phyloP scores from a whole-genome alignment of 78 protist species.

The Mastigamoeba balamuthi region DNA sequence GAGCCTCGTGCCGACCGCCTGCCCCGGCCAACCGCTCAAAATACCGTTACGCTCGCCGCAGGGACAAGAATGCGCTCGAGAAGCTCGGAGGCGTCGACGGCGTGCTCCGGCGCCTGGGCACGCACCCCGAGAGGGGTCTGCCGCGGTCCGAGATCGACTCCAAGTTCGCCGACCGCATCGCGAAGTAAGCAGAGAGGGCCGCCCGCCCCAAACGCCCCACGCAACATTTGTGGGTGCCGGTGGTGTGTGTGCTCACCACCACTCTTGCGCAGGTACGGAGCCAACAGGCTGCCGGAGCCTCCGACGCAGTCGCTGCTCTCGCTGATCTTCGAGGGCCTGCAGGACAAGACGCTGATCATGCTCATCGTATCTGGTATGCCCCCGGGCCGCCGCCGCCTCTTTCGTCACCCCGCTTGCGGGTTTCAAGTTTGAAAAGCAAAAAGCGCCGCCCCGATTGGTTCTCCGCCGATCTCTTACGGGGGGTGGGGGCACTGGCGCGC shows the following conservation, averaged over 20 bases:
- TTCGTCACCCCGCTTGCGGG: not conserved
- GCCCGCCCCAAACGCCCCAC: too few relatives aligned
- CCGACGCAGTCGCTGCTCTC: conserved; percentile 1
- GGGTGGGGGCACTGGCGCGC: too few relatives aligned
- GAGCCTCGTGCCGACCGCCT: too few relatives aligned
- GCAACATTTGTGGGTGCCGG: not conserved
- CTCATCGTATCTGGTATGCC: too few relatives aligned
- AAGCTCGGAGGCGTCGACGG: not conserved
- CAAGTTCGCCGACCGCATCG: not conserved
- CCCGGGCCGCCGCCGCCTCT: too few relatives aligned
- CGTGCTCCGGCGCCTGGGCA: not conserved
- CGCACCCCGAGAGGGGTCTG: not conserved
- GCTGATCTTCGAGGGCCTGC: not conserved
- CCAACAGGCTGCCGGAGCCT: not conserved
- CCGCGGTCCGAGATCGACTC: not conserved
- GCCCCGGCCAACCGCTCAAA: too few relatives aligned
- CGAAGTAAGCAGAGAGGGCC: too few relatives aligned
- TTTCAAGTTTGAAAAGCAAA: not conserved
- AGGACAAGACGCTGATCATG: conserved; percentile 32
- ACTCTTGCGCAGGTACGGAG: not conserved
- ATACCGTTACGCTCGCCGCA: too few relatives aligned
- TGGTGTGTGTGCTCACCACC: not conserved
- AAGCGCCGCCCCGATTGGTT: too few relatives aligned
- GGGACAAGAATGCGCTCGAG: too few relatives aligned
- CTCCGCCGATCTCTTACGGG: too few relatives aligned